Evolutionary conservation across 495 filamentous ascomycete genomes (phyloP).

Genomic region (Annulohypoxylon stygium): DNA sequence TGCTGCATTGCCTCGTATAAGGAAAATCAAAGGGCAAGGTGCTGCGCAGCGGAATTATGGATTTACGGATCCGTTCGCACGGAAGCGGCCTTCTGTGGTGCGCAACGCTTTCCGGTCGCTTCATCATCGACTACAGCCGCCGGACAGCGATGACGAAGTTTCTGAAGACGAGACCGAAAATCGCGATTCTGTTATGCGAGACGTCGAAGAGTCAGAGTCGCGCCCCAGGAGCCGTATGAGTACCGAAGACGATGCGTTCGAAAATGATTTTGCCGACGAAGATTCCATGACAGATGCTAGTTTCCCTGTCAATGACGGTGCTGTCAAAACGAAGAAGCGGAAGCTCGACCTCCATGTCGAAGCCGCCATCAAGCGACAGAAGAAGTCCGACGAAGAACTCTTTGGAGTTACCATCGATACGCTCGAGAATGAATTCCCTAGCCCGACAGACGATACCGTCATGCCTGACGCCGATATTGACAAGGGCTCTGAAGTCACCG

Average conservation of each 20-base stretch:
- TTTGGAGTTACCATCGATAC: slow-evolving; percentile 71
- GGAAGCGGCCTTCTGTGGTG: slow-evolving; percentile 68
- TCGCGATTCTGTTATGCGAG: slow-evolving; percentile 69
- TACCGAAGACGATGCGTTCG: slow-evolving; percentile 72
- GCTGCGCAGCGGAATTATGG: slow-evolving; percentile 72
- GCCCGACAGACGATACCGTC: slow-evolving; percentile 55
- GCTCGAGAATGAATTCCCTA: slow-evolving; percentile 63
- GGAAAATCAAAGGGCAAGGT: slow-evolving; percentile 70
- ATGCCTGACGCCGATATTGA: slow-evolving; percentile 55
- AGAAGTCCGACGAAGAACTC: slow-evolving; percentile 82
- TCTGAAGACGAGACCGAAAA: slow-evolving; percentile 62
- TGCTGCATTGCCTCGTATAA: slow-evolving; percentile 76
- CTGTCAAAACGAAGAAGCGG: slow-evolving; percentile 70
- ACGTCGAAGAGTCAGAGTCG: slow-evolving; percentile 87
- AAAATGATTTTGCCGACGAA: slow-evolving; percentile 71
- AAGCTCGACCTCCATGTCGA: slow-evolving; percentile 74
- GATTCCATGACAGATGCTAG: slow-evolving; percentile 69
- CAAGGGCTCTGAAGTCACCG: slow-evolving; percentile 52
- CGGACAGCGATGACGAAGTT: slow-evolving; percentile 70
- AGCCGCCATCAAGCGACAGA: slow-evolving; percentile 75
- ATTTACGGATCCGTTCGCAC: slow-evolving; percentile 83
- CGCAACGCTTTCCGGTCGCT: slow-evolving; percentile 63
- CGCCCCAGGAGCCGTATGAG: slow-evolving; percentile 83
- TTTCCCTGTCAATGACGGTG: slow-evolving; percentile 60
- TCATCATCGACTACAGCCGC: slow-evolving; percentile 64